Conservation (phyloP, 768 basidiomycete genomes). For the Symmetrospora coprosmae region DNA sequence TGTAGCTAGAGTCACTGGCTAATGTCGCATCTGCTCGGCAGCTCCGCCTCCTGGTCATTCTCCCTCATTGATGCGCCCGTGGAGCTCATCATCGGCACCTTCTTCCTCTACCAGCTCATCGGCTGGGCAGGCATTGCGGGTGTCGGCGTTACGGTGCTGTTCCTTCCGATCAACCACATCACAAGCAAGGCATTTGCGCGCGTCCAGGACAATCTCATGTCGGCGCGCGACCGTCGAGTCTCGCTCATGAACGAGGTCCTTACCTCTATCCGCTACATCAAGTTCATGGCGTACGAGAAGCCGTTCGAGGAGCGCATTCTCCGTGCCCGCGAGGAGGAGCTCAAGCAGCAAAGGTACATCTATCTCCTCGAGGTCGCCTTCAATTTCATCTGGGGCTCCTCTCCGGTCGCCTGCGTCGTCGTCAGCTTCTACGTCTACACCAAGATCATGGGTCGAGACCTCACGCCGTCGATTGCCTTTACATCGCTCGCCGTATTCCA, state of each 20-base stretch:
- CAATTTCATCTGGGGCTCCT: slow-evolving; percentile 30
- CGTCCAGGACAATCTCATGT: slow-evolving; percentile 36
- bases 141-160: slow-evolving; percentile 29
- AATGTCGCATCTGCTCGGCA: neutral
- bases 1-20: neutral
- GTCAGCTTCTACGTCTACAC: slow-evolving; percentile 33
- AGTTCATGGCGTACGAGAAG: slow-evolving; percentile 27
- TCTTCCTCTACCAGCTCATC: slow-evolving; percentile 31
- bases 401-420: slow-evolving; percentile 34
- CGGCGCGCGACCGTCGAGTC: slow-evolving; percentile 31
- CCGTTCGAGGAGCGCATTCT: slow-evolving; percentile 29
- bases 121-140: slow-evolving; percentile 32
- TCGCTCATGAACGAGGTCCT: slow-evolving; percentile 36
- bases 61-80: slow-evolving; percentile 21
- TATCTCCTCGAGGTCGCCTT: slow-evolving; percentile 30
- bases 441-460: slow-evolving; percentile 24
- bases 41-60: slow-evolving; percentile 28
- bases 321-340: slow-evolving; percentile 25
- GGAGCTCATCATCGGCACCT: slow-evolving; percentile 31
- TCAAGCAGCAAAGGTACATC: slow-evolving; percentile 26
- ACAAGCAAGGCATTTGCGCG: slow-evolving; percentile 28
- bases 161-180: slow-evolving; percentile 33
- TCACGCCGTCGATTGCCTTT: slow-evolving; percentile 38
- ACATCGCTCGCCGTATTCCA: slow-evolving; percentile 40
- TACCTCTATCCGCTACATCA: slow-evolving; percentile 36